Evolutionary conservation across 345 rosid species (phyloP).

Genomic region (Rhodamnia argentea): DNA sequence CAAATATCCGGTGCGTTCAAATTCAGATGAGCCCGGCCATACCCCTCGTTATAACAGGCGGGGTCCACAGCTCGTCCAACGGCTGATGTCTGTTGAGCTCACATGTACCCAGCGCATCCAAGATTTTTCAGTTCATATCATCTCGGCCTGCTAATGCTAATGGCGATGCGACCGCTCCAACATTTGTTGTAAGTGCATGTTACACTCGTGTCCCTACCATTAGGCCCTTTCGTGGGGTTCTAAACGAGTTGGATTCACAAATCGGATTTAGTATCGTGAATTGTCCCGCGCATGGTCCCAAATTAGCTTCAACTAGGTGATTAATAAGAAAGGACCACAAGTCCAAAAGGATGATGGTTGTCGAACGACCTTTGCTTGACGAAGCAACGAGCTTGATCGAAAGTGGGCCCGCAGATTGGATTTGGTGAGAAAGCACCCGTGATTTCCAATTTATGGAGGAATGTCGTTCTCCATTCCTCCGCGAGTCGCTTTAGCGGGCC

Average conservation of each 20-base stretch:
- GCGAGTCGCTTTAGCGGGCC: not conserved
- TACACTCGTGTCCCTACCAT: not conserved
- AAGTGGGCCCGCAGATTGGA: not conserved
- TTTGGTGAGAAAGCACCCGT: not conserved
- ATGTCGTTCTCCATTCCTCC: not conserved
- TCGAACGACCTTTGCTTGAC: not conserved
- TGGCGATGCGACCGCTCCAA: not conserved
- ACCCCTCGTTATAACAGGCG: not conserved
- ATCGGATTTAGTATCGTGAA: not conserved
- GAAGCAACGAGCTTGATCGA: not conserved
- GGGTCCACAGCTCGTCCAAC: not conserved
- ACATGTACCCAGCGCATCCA: not conserved
- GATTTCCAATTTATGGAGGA: not conserved
- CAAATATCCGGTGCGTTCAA: not conserved
- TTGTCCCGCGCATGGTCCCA: not conserved
- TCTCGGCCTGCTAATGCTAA: not conserved
- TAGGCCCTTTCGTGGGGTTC: not conserved
- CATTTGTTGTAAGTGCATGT: too few relatives aligned
- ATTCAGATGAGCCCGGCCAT: not conserved
- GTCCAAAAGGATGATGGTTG: not conserved
- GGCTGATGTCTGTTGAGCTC: not conserved
- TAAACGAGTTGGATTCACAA: not conserved
- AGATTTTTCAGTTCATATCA: rapidly evolving
- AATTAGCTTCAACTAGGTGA: not conserved
- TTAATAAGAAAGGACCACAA: not conserved